These are phyloP conservation scores for Coemansia sp. DNA, from an alignment of 192 early-diverging fungal species.

Conservation along the genomic window DNA sequence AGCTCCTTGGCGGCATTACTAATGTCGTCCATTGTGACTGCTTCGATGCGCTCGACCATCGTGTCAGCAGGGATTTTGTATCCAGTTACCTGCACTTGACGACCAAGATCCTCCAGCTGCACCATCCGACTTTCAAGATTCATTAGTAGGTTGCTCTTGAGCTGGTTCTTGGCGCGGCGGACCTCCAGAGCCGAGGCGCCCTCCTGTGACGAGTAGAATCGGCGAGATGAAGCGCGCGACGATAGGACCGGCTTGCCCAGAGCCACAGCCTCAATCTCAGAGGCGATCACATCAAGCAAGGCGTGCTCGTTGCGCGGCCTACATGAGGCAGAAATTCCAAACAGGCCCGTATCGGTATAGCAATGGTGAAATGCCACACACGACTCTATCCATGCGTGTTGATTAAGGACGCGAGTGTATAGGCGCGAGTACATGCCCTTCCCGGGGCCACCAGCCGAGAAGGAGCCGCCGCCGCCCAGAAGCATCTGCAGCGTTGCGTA, in stretches of 20 bases:
- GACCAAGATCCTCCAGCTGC: constrained; percentile 91
- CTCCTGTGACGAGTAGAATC: constrained; percentile 39
- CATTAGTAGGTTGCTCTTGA: constrained; percentile 92
- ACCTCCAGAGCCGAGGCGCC: constrained; percentile 61
- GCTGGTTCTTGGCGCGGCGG: constrained; percentile 91
- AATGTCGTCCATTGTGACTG: constrained; percentile 73
- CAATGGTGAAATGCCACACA: constrained; percentile 92
- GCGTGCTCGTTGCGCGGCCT: constrained; percentile 72
- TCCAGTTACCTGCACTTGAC: constrained; percentile 77
- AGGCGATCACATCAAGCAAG: constrained; percentile 77
- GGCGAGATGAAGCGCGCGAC: constrained; percentile 8
- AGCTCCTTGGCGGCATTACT: constrained; percentile 70
- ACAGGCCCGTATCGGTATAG: constrained; percentile 88
- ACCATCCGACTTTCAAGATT: constrained; percentile 90
- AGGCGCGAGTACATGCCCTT: constrained; percentile 99
- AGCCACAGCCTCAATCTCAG: constrained; percentile 78
- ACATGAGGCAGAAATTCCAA: constrained; percentile 89
- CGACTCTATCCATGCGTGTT: constrained; percentile 91
- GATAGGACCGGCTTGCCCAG: constrained; percentile 5
- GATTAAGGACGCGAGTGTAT: constrained; percentile 93
- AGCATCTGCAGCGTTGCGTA: constrained; percentile 87
- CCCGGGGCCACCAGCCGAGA: constrained; percentile 96
- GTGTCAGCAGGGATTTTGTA: constrained; percentile 71
- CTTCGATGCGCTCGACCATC: constrained; percentile 81
- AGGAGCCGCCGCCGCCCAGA: constrained; percentile 94